Percentiles rank a stretch among this genome's conserved stretches.
Conservation (phyloP, 768 basidiomycete genomes). For the Pisolithus microcarpus region DNA sequence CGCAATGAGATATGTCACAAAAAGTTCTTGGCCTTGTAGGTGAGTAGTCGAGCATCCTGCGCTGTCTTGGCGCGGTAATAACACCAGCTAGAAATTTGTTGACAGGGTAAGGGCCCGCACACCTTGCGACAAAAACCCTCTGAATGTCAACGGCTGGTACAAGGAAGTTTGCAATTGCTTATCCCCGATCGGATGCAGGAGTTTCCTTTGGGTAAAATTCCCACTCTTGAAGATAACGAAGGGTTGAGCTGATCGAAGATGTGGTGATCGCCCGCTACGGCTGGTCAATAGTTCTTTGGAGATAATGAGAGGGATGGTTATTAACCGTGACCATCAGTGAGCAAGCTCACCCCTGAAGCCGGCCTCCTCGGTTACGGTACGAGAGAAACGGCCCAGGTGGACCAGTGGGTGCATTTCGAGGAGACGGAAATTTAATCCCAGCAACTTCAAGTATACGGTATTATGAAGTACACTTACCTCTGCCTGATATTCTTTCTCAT, state of each 20-base stretch:
- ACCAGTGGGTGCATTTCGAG: conserved; percentile 9
- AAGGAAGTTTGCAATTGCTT: too few relatives aligned
- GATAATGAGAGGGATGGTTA: background rate
- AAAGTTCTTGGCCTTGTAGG: too few relatives aligned
- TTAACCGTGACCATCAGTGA: conserved; percentile 1
- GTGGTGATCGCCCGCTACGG: conserved; percentile 7
- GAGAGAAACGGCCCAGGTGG: conserved; percentile 3
- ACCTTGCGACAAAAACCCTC: too few relatives aligned
- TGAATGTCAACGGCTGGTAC: too few relatives aligned
- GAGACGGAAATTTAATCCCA: background rate
- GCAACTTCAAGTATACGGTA: background rate
- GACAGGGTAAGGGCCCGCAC: too few relatives aligned
- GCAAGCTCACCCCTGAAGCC: conserved; percentile 1
- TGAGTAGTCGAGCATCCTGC: too few relatives aligned
- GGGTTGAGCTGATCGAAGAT: conserved; percentile 4
- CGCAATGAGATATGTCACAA: too few relatives aligned
- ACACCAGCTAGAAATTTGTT: too few relatives aligned
- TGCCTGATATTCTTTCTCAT: background rate
- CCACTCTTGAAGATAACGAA: conserved; percentile 2
- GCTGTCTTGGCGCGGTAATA: too few relatives aligned
- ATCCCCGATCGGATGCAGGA: conserved; percentile 2
- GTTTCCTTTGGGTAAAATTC: conserved; percentile 4
- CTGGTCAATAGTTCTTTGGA: background rate
- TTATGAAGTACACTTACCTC: background rate
- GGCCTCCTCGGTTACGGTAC: background rate